These are phyloP conservation scores for Akanthomyces dipterigenus DNA, from an alignment of 2,329 filamentous ascomycete genomes.

Conservation along the genomic window DNA sequence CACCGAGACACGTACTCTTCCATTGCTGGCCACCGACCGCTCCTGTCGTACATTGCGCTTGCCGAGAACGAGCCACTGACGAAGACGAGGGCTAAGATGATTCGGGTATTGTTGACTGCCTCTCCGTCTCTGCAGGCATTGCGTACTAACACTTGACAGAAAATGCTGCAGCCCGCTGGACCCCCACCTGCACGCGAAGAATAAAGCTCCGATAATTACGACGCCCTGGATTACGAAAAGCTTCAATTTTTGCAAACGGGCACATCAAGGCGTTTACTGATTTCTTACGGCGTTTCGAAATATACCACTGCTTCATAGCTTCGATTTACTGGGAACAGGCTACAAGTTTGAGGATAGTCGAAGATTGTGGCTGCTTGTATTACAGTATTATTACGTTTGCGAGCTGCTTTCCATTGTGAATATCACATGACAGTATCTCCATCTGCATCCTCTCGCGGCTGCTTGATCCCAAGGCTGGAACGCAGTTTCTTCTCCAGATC, in stretches of 20 bases:
- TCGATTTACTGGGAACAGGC: not conserved
- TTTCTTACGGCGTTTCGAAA: slow-evolving; percentile 18
- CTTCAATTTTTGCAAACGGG: not conserved
- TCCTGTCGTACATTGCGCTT: slow-evolving; percentile 82
- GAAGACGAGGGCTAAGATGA: slow-evolving; percentile 71
- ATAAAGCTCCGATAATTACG: slow-evolving; percentile 20
- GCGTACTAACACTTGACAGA: slow-evolving; percentile 33
- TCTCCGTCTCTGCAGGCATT: not conserved
- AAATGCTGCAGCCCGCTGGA: slow-evolving; percentile 60
- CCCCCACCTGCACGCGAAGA: slow-evolving; percentile 52
- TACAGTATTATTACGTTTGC: not conserved
- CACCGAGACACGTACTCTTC: slow-evolving; percentile 86
- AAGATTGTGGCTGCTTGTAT: not conserved
- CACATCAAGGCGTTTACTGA: slow-evolving; percentile 6
- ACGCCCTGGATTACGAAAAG: not conserved
- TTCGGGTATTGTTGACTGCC: slow-evolving; percentile 49
- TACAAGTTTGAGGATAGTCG: not conserved
- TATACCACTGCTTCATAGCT: slow-evolving; percentile 17
- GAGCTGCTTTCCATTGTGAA: not conserved
- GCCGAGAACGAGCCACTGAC: slow-evolving; percentile 80
- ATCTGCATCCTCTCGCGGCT: slow-evolving; percentile 16
- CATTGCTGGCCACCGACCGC: slow-evolving; percentile 81
- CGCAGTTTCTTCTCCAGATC: slow-evolving; percentile 55
- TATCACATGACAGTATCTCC: slow-evolving; percentile 12
- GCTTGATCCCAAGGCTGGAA: slow-evolving; percentile 52